Evolutionary conservation across 345 rosid species (phyloP).

Genomic region (Salix brachista): DNA sequence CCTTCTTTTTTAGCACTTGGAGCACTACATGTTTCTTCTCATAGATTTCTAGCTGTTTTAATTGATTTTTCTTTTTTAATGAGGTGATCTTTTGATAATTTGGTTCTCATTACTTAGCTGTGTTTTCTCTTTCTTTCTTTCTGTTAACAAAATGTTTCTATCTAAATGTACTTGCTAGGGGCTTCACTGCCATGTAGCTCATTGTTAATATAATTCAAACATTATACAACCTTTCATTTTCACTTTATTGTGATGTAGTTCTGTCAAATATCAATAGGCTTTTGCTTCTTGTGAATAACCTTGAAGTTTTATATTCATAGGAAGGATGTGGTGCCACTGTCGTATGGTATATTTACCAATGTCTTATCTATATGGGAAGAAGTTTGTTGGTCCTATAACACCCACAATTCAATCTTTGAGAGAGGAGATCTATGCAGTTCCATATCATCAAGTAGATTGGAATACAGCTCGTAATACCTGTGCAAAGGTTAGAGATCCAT

Average conservation of each 20-base stretch:
- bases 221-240: too few species aligned
- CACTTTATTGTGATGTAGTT: neutral
- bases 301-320: slow-evolving; percentile 27
- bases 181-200: too few species aligned
- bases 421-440: slow-evolving; percentile 69
- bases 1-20: too few species aligned
- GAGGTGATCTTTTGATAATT: too few species aligned
- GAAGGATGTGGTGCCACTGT: slow-evolving; percentile 99
- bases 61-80: too few species aligned
- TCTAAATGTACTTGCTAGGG: neutral
- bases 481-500: slow-evolving; percentile 56
- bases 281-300: too few species aligned
- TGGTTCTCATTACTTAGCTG: too few species aligned
- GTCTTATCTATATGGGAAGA: slow-evolving; percentile 91
- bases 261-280: too few species aligned
- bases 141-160: neutral
- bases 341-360: slow-evolving; percentile 98
- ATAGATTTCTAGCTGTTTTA: too few species aligned
- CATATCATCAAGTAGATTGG: slow-evolving; percentile 91
- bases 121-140: too few species aligned
- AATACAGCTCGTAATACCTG: slow-evolving; percentile 71
- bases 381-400: slow-evolving; percentile 91
- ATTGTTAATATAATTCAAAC: too few species aligned
- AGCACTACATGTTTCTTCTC: too few species aligned
- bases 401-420: slow-evolving; percentile 77